Base-by-base conservation (phyloP, 768 basidiomycete species). In the Clavaria fumosa region DNA sequence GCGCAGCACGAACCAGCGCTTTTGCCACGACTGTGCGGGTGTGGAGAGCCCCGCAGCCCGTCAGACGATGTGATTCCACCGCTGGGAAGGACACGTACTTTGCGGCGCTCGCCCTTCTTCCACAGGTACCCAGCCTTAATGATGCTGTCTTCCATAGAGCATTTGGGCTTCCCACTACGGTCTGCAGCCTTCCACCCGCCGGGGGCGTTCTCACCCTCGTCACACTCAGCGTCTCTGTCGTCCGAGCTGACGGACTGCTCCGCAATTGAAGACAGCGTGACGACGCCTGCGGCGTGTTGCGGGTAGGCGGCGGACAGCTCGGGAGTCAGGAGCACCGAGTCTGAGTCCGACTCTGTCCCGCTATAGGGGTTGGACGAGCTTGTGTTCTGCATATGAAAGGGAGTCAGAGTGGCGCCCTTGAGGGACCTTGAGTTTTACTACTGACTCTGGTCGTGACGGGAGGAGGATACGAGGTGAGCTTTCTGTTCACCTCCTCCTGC, bases 31-130 rank as follows among this genome's bases (percentile, higher is more conserved):
- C 90, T 93, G 51, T n/a, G 37, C 30, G 27, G 28, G 44, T 40
- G 24, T 23, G 40, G 34, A 42, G 30, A 43, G 17, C n/a, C n/a
- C n/a, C n/a, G n/a, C n/a, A n/a, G n/a, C n/a, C n/a, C n/a, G n/a
- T n/a, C n/a, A n/a, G n/a, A n/a, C n/a, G n/a, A n/a, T n/a, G n/a
- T n/a, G n/a, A n/a, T n/a, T n/a, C n/a, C n/a, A n/a, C n/a, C n/a
- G n/a, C n/a, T n/a, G n/a, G 20, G 38, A 14, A 20, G 15, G 45
- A 35, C 22, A 56, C 69, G 40, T 45, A 93, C 93, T 81, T 96
- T 96, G 57, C 95, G 66, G 41, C 89, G 71, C 58, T 95, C 88
- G 47, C 93, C 93, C 66, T 97, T 97, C 72, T 99, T 99, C 75
- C 78, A 83, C 36, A 97, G 63, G 62, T 95, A 97, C 1, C 93